A percentile compares a stretch with the other conserved stretches of the same genome.
Conservation (phyloP, 768 basidiomycete genomes). For the Suillus plorans region DNA sequence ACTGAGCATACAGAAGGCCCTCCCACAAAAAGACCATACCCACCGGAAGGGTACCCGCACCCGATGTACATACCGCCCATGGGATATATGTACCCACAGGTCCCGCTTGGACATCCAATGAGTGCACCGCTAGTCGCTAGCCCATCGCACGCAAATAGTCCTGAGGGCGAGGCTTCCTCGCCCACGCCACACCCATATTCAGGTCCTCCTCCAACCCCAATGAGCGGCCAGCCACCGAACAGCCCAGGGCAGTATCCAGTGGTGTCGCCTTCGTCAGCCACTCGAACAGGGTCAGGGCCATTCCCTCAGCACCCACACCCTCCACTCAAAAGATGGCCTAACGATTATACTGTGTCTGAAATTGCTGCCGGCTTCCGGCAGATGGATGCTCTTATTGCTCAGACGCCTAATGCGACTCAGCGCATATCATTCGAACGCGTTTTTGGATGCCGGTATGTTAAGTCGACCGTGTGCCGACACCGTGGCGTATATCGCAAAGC, state of each 20-base stretch:
- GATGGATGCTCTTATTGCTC: slow-evolving; percentile 39
- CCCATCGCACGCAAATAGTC: slow-evolving; percentile 14
- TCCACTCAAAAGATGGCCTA: slow-evolving; percentile 73
- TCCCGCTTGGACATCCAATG: slow-evolving; percentile 25
- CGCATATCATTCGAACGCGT: slow-evolving; percentile 68
- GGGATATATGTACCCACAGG: slow-evolving; percentile 27
- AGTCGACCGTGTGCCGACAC: slow-evolving; percentile 72
- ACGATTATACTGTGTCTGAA: slow-evolving; percentile 71
- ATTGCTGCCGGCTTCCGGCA: slow-evolving; percentile 59
- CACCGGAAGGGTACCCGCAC: slow-evolving; percentile 28
- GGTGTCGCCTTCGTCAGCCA: slow-evolving; percentile 16
- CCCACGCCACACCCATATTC: slow-evolving; percentile 19
- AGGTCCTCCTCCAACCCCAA: slow-evolving; percentile 14
- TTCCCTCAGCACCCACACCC: slow-evolving; percentile 59
- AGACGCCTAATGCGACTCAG: slow-evolving; percentile 51
- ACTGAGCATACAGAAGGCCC: slow-evolving; percentile 22
- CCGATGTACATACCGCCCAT: slow-evolving; percentile 28
- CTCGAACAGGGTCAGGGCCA: slow-evolving; percentile 18
- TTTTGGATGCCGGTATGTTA: slow-evolving; percentile 70
- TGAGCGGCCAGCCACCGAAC: slow-evolving; percentile 21
- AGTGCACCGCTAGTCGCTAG: slow-evolving; percentile 17
- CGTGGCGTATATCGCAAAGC: slow-evolving; percentile 68
- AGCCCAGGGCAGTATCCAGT: slow-evolving; percentile 16
- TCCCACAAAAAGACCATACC: slow-evolving; percentile 28
- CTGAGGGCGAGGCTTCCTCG: slow-evolving; percentile 17